These are phyloP conservation scores for Fonsecaea multimorphosa DNA, from an alignment of 2,329 filamentous ascomycete genomes.

Conservation along the genomic window DNA sequence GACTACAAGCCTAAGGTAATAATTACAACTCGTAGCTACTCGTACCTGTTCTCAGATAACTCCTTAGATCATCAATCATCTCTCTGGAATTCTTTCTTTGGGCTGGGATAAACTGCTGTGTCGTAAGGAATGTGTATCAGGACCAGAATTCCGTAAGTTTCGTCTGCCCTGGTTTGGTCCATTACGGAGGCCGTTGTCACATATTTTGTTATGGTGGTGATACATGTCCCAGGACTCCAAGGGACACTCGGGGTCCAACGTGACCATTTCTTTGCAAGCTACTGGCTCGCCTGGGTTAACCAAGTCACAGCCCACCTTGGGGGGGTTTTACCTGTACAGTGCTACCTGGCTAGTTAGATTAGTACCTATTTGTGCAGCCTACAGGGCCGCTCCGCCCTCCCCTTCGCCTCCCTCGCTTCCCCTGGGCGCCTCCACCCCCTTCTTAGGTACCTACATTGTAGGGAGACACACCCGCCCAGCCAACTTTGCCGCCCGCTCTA, in stretches of 20 bases:
- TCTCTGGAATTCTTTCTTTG: not conserved
- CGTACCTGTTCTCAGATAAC: no score
- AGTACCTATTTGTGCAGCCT: not conserved
- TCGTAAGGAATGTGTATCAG: not conserved
- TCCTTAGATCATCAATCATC: not conserved
- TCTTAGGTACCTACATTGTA: no score
- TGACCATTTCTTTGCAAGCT: not conserved
- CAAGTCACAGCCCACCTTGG: constrained; percentile 11
- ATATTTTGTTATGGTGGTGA: not conserved
- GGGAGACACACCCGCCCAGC: not conserved
- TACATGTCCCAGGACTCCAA: not conserved
- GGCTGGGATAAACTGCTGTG: not conserved
- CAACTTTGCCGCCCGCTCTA: constrained; percentile 2
- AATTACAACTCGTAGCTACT: no score
- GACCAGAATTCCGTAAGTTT: constrained; percentile 3
- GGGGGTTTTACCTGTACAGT: not conserved
- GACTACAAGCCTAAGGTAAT: no score
- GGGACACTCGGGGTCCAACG: not conserved
- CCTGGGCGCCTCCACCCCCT: not conserved
- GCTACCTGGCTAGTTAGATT: not conserved
- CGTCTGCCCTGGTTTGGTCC: not conserved
- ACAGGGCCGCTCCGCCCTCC: constrained; percentile 1
- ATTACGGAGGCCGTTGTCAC: constrained; percentile 4
- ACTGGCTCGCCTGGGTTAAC: constrained; percentile 7
- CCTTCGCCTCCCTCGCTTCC: not conserved